Evolutionary conservation across 768 basidiomycete species (phyloP), one percentile per base, ranked within the genome.

Genomic region (Pleurotus tuoliensis): DNA sequence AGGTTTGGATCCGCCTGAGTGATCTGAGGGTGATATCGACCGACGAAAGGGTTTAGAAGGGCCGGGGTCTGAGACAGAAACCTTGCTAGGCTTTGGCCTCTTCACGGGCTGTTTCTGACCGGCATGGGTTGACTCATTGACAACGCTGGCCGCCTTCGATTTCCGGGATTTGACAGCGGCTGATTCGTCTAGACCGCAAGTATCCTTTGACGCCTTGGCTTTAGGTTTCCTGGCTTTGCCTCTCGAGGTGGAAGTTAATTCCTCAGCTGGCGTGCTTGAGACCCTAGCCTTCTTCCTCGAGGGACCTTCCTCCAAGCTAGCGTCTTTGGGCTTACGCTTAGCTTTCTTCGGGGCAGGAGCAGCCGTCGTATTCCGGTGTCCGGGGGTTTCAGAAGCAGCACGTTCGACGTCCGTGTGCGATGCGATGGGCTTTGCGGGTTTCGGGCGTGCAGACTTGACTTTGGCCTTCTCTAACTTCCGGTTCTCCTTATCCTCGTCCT

Each of bases 401-500:
- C 25, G n/a, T n/a, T 16, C 39, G n/a, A 27, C 30, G n/a, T 50
- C 15, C 20, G 43, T 20, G 34, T 48, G 39, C 27, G 27, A 25
- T 24, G 58, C 58, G 55, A 59, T 49, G 43, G 57, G 56, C 34
- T 62, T 62, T 57, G 57, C 58, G 20, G 57, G 20, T 43, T 59
- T 60, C 49, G 49, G 59, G 43, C 39, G 57, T 43, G 59, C 58
- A 30, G 57, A 49, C 37, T 15, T 49, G 47, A 44, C 39, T 1
- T 49, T 18, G 47, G 38, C 56, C 49, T 51, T 62, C 25, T 48
- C 55, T 22, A 47, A 5, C 20, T 58, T 51, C 45, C 61, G 60
- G 55, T 62, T 61, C 7, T 60, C 58, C 68, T 64, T 57, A 59
- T 48, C 63, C 58, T 4, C 57, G 56, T 53, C 51, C n/a, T 11